Conservation (phyloP, 129 eudicot species). For the Flaveria ramosissima region DNA sequence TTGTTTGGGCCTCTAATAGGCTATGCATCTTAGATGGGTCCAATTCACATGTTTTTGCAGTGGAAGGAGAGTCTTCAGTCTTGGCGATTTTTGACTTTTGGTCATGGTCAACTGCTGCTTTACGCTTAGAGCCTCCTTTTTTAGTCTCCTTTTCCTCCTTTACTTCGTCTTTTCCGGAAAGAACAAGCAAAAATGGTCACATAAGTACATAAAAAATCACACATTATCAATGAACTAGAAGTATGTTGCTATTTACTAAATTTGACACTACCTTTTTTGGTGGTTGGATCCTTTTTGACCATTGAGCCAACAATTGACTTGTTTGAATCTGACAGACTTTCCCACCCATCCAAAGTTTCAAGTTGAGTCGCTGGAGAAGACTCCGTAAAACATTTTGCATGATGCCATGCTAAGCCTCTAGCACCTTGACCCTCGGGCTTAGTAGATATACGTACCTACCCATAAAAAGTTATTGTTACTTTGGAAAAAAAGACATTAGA, state of each 20-base stretch:
- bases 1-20: conserved; percentile 76
- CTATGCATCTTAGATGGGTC: conserved; percentile 46
- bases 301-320: conserved; percentile 52
- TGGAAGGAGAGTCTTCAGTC: conserved; percentile 45
- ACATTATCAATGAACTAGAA: background rate
- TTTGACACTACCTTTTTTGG: conserved; percentile 44
- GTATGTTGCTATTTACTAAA: conserved; percentile 5
- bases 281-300: conserved; percentile 47
- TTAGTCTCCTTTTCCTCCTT: conserved; percentile 45
- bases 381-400: conserved; percentile 75
- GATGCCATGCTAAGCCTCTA: conserved; percentile 78
- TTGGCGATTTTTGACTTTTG: conserved; percentile 57
- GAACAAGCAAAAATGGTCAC: conserved; percentile 16
- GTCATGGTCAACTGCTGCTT: conserved; percentile 50
- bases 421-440: conserved; percentile 86
- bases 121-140: conserved; percentile 66
- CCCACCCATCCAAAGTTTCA: conserved; percentile 75
- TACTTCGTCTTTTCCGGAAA: conserved; percentile 45
- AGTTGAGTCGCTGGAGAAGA: conserved; percentile 48
- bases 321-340: conserved; percentile 57
- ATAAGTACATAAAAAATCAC: conserved; percentile 5
- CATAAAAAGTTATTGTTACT: conserved; percentile 6
- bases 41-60: conserved; percentile 24
- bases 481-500: background rate
- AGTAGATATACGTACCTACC: conserved; percentile 79